A percentile compares a stretch with the other conserved stretches of the same genome.
Conservation (phyloP, 75 land plant genomes). For the Azolla pinnata region DNA sequence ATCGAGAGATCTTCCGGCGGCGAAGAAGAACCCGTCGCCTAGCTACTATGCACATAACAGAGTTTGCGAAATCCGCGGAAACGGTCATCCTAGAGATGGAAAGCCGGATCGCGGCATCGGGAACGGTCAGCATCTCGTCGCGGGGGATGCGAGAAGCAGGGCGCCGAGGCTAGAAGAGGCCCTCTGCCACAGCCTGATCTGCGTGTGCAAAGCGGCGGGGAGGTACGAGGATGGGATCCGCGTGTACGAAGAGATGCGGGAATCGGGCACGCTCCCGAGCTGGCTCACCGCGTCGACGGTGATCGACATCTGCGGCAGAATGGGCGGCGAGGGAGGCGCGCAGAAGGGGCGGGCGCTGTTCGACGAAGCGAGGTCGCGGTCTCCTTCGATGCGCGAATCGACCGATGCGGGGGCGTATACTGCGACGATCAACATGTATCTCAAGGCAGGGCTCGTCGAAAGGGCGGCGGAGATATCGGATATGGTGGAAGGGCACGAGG, state of each 20-base stretch:
- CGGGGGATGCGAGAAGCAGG: conserved; percentile 37
- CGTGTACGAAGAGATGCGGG: conserved; percentile 48
- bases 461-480: conserved; percentile 51
- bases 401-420: conserved; percentile 39
- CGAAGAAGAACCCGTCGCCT: no score
- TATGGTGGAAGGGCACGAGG: conserved; percentile 47
- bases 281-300: conserved; percentile 55
- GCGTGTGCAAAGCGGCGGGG: conserved; percentile 66
- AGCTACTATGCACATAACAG: no score
- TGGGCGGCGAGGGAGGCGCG: conserved; percentile 24
- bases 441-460: conserved; percentile 42
- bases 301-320: conserved; percentile 53
- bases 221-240: conserved; percentile 43
- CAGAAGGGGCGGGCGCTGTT: background rate
- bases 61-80: no score
- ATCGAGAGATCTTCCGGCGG: no score
- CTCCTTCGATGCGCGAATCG: background rate
- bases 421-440: conserved; percentile 62
- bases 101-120: no score
- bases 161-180: conserved; percentile 45
- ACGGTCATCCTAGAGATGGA: no score
- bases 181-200: conserved; percentile 67
- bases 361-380: background rate
- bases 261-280: conserved; percentile 33
- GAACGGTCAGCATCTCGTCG: no score